Evolutionary conservation across 208 protist species (phyloP).

Genomic region (Leptomonas seymouri): DNA sequence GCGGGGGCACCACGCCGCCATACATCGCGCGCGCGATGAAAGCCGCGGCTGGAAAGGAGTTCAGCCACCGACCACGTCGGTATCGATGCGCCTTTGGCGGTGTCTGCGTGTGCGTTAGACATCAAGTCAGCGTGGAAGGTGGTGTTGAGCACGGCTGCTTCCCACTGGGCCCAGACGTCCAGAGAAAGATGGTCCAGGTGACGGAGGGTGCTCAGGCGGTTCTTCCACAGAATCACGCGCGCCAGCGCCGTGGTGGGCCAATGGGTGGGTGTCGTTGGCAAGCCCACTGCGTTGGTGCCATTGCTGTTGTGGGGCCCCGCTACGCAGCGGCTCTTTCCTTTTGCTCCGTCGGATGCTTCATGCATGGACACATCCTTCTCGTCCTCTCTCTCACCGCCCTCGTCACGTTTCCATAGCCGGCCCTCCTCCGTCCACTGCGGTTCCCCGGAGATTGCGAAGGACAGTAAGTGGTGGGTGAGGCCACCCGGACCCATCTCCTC

Average conservation of each 20-base stretch:
- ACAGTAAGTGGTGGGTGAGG: constrained; percentile 55
- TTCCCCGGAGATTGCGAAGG: constrained; percentile 53
- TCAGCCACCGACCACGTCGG: constrained; percentile 14
- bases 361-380: background rate
- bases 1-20: constrained; percentile 28
- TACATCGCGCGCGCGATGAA: constrained; percentile 23
- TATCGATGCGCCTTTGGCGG: background rate
- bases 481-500: constrained; percentile 40
- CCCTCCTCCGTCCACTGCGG: constrained; percentile 40
- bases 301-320: background rate
- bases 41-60: constrained; percentile 26
- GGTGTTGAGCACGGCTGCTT: constrained; percentile 27
- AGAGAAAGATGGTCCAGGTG: background rate
- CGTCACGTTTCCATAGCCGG: constrained; percentile 21
- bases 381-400: constrained; percentile 20
- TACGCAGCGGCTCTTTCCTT: background rate
- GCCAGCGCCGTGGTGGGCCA: constrained; percentile 32
- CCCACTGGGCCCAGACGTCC: constrained; percentile 23
- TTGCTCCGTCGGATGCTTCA: background rate
- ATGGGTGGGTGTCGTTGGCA: constrained; percentile 1
- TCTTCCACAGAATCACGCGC: constrained; percentile 25
- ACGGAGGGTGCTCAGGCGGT: constrained; percentile 15
- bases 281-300: background rate
- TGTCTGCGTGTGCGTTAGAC: background rate
- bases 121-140: constrained; percentile 33